Conservation (phyloP, 352 stramenopile genomes). For the Thalassiosira exigua region DNA sequence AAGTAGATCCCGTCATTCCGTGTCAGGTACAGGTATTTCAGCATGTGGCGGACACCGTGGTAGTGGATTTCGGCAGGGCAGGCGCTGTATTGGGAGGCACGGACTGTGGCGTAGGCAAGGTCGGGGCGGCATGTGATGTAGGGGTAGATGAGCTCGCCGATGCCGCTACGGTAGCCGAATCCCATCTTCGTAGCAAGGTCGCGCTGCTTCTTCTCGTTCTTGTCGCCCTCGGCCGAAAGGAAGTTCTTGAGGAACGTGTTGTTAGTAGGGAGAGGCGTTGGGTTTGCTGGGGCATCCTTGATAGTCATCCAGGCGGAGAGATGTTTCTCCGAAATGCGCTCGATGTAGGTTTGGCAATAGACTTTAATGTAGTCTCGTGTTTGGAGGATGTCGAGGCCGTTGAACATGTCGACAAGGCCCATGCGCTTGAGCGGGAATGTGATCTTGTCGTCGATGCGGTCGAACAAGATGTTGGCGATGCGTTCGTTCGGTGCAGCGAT, state of each 20-base stretch:
- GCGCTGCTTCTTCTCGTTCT: background rate
- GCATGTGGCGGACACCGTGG: conserved; percentile 15
- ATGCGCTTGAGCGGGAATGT: conserved; percentile 34
- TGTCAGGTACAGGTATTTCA: conserved; percentile 38
- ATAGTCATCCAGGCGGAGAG: background rate
- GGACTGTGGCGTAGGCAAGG: conserved; percentile 20
- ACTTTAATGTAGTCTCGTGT: conserved; percentile 52
- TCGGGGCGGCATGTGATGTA: conserved; percentile 32
- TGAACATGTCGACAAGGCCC: conserved; percentile 42
- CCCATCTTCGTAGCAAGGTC: background rate
- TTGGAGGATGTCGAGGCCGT: conserved; percentile 50
- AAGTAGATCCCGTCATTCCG: conserved; percentile 31
- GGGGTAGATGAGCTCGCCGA: conserved; percentile 60
- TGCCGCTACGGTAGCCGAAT: conserved; percentile 22
- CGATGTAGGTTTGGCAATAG: conserved; percentile 27
- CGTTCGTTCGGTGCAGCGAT: conserved; percentile 9
- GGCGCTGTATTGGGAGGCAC: conserved; percentile 10
- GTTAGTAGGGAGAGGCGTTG: conserved; percentile 17
- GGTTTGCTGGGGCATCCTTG: background rate
- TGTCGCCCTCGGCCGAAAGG: background rate
- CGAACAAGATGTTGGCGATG: conserved; percentile 19
- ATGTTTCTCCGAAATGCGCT: background rate
- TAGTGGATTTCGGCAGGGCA: conserved; percentile 38
- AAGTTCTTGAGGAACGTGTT: background rate
- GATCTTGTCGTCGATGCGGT: conserved; percentile 19